Percentiles rank a stretch among this genome's conserved stretches.
Evolutionary conservation across 2,329 filamentous ascomycete species (phyloP).

Genomic region (Paraphoma sp.): DNA sequence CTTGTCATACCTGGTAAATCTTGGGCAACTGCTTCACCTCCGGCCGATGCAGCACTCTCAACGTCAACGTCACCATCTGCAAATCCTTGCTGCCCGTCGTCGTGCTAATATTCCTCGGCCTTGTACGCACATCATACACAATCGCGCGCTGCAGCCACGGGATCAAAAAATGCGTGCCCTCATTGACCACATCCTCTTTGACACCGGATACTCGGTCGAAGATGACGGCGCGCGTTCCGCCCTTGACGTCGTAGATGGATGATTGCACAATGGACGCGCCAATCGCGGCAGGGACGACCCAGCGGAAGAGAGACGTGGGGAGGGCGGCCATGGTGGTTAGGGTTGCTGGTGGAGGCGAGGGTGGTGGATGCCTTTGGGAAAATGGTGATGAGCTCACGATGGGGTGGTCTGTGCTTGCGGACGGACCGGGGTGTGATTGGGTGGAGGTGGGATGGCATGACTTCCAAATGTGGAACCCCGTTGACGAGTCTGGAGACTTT

Average conservation of each 20-base stretch:
- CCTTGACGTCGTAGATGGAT: conserved; percentile 95
- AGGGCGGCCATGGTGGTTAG: conserved; percentile 40
- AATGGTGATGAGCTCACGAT: conserved; percentile 10
- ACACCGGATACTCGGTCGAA: conserved; percentile 94
- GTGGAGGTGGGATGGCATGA: conserved; percentile 2
- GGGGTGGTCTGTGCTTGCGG: neutral
- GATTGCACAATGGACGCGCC: conserved; percentile 73
- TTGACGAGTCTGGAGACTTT: neutral
- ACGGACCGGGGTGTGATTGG: conserved; percentile 18
- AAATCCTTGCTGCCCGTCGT: conserved; percentile 98
- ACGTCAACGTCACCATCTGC: conserved; percentile 99
- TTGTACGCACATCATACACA: conserved; percentile 95
- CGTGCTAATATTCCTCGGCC: conserved; percentile 95
- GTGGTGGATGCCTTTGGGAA: conserved; percentile 7
- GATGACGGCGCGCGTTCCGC: conserved; percentile 93
- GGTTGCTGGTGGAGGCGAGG: conserved; percentile 13
- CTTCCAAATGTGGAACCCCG: neutral
- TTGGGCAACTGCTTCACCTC: conserved; percentile 92
- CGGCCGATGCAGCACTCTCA: conserved; percentile 92
- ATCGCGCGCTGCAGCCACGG: conserved; percentile 96
- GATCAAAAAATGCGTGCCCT: conserved; percentile 95
- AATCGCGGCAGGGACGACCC: conserved; percentile 75
- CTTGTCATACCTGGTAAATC: conserved; percentile 86
- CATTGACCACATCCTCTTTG: conserved; percentile 89
- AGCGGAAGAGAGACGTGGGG: conserved; percentile 48